Evolutionary conservation across 1,284 basidiomycete species (phyloP).

Genomic region (Sporisorium exsertum): DNA sequence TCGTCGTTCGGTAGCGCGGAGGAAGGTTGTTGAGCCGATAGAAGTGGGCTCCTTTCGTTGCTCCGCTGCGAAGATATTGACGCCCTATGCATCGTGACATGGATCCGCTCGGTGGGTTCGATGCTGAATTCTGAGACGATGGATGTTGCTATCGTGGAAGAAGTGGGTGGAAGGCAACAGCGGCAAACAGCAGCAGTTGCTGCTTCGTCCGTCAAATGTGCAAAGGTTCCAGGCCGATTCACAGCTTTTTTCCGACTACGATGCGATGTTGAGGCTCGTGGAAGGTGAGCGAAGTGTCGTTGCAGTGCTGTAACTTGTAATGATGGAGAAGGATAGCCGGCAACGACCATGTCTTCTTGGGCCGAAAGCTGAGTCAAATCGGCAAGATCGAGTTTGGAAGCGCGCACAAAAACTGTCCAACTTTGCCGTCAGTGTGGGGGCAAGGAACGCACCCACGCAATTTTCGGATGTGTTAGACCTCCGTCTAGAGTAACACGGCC

Average conservation of each 20-base stretch:
- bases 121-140: not conserved
- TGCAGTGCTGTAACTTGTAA: not conserved
- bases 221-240: not conserved
- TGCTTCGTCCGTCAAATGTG: not conserved
- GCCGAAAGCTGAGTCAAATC: not conserved
- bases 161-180: not conserved
- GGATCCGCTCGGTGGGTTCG: not conserved
- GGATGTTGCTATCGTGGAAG: not conserved
- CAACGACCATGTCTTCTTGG: not conserved
- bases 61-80: constrained; percentile 38
- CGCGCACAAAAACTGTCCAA: not conserved
- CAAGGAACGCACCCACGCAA: not conserved
- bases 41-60: constrained; percentile 41
- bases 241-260: not conserved
- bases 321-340: not conserved
- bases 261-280: too few relatives aligned
- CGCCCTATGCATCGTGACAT: constrained; percentile 15
- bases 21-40: constrained; percentile 20
- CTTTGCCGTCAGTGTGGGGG: constrained; percentile 4
- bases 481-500: not conserved
- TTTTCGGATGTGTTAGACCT: not conserved
- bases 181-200: not conserved
- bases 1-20: constrained; percentile 12
- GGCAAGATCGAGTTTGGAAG: not conserved
- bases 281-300: too few relatives aligned